phyloP scores from a whole-genome alignment of 805 yeast genomes.

The Saccharomycopsis sp. region DNA sequence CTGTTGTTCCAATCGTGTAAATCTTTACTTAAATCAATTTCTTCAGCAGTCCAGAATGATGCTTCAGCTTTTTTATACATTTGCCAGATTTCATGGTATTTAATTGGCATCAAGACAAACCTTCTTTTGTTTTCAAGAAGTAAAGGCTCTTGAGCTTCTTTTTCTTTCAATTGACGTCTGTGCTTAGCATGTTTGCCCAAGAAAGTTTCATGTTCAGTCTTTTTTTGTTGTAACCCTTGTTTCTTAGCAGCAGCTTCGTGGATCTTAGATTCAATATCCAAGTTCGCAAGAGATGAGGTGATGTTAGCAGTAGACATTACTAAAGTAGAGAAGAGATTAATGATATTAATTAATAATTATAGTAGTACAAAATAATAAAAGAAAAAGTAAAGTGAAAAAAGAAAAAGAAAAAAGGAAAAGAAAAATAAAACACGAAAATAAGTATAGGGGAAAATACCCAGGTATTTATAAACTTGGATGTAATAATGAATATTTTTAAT shows the following conservation, averaged over 20 bases:
- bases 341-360: no score
- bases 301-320: slow-evolving; percentile 11
- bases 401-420: neutral
- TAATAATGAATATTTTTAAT: neutral
- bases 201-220: slow-evolving; percentile 44
- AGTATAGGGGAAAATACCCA: neutral
- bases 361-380: neutral
- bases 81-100: slow-evolving; percentile 97
- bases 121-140: slow-evolving; percentile 78
- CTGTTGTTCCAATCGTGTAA: slow-evolving; percentile 85
- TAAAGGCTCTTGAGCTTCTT: slow-evolving; percentile 86
- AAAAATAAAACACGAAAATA: no score
- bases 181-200: slow-evolving; percentile 57
- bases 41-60: slow-evolving; percentile 99
- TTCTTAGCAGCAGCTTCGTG: slow-evolving; percentile 20
- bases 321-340: slow-evolving; percentile 17
- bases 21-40: slow-evolving; percentile 92
- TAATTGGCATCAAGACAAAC: slow-evolving; percentile 91
- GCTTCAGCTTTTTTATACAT: slow-evolving; percentile 99
- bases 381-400: neutral
- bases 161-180: slow-evolving; percentile 63
- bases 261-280: slow-evolving; percentile 13
- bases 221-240: slow-evolving; percentile 3
- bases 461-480: slow-evolving; percentile 2
- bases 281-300: slow-evolving; percentile 8